Evolutionary conservation across 306 rosid genomes (phyloP).

Genomic region (Phaseolus lunatus): DNA sequence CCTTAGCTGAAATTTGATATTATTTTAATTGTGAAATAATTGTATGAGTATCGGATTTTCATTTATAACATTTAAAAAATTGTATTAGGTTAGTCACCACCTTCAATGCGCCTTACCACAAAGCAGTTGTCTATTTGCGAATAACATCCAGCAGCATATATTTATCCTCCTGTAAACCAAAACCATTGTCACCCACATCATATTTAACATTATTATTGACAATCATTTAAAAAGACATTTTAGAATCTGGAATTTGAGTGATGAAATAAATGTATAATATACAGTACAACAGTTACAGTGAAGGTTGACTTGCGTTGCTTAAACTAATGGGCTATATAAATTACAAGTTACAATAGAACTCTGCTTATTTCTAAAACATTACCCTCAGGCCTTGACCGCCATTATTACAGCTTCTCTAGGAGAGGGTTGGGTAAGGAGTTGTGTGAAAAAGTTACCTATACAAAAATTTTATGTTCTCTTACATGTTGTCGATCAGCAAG

Average conservation of each 20-base stretch:
- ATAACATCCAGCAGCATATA: background rate
- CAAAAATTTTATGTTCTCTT: conserved; percentile 48
- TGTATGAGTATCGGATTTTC: background rate
- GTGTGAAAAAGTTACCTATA: conserved; percentile 45
- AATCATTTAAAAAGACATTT: background rate
- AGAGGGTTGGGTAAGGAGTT: conserved; percentile 40
- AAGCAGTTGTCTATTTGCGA: background rate
- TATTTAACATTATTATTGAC: background rate
- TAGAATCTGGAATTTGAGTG: conserved; percentile 14
- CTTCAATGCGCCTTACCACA: conserved; percentile 56
- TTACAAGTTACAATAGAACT: conserved; percentile 39
- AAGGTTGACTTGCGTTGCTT: conserved; percentile 18
- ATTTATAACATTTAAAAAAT: background rate
- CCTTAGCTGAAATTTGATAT: background rate
- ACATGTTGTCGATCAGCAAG: conserved; percentile 62
- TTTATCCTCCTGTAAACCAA: background rate
- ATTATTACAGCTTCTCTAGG: conserved; percentile 44
- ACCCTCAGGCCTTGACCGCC: conserved; percentile 41
- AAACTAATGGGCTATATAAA: conserved; percentile 33
- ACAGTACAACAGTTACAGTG: conserved; percentile 1
- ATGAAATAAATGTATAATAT: conserved; percentile 20
- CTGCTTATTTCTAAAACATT: conserved; percentile 33
- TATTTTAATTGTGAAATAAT: background rate
- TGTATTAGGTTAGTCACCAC: background rate
- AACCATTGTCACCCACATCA: background rate